phyloP scores from a whole-genome alignment of 768 basidiomycete genomes.

The Tephrocybe rancida region DNA sequence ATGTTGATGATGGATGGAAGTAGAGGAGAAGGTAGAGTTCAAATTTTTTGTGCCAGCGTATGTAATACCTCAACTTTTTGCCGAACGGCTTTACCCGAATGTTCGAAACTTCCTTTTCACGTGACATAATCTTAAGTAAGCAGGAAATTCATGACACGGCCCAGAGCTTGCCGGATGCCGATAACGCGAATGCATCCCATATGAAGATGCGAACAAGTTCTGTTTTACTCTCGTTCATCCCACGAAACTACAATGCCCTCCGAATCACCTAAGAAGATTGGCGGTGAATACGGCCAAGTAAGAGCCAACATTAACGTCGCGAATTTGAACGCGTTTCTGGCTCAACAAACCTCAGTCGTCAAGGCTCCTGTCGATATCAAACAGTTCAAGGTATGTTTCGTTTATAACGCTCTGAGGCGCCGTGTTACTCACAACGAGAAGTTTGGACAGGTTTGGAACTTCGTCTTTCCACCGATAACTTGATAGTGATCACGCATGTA shows the following conservation, averaged over 20 bases:
- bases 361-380: conserved; percentile 73
- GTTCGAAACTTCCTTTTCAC: conserved; percentile 39
- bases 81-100: conserved; percentile 42
- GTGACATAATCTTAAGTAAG: too few relatives aligned
- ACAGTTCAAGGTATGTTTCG: conserved; percentile 84
- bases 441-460: conserved; percentile 80
- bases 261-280: conserved; percentile 47
- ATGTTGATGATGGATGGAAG: conserved; percentile 65
- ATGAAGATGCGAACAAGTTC: neutral
- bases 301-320: conserved; percentile 69
- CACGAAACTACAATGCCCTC: conserved; percentile 23
- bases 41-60: conserved; percentile 47
- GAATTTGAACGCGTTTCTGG: conserved; percentile 68
- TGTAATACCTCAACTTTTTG: conserved; percentile 32
- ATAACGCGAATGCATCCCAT: neutral
- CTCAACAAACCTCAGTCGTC: conserved; percentile 53
- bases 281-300: conserved; percentile 76
- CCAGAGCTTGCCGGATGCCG: conserved; percentile 8
- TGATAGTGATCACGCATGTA: conserved; percentile 29
- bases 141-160: too few relatives aligned
- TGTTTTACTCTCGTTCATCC: conserved; percentile 2
- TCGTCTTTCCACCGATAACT: neutral
- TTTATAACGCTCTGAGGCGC: neutral
- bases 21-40: conserved; percentile 39
- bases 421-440: conserved; percentile 26